phyloP scores from a whole-genome alignment of 1,284 basidiomycete species.

The Malassezia globosa region DNA sequence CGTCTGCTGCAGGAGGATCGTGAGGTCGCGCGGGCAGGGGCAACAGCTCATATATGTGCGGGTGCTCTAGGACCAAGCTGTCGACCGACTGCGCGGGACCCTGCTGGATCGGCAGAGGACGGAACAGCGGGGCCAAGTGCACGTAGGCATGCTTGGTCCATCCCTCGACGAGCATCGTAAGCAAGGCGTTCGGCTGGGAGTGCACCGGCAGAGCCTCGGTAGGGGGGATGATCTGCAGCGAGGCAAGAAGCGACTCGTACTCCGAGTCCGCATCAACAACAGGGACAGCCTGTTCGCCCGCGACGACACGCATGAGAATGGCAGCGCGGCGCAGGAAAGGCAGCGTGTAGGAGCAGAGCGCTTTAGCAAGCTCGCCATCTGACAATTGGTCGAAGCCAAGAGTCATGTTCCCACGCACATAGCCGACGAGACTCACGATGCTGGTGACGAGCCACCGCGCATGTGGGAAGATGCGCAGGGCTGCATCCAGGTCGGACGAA shows the following conservation, averaged over 20 bases:
- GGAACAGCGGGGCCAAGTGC: slow-evolving; percentile 41
- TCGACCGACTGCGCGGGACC: slow-evolving; percentile 20
- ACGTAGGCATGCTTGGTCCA: slow-evolving; percentile 46
- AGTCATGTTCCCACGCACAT: slow-evolving; percentile 44
- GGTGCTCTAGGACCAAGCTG: slow-evolving; percentile 61
- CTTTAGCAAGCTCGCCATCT: slow-evolving; percentile 57
- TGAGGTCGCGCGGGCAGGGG: slow-evolving; percentile 69
- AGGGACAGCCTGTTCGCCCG: neutral
- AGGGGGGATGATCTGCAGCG: slow-evolving; percentile 33
- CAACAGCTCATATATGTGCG: slow-evolving; percentile 71
- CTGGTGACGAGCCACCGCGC: slow-evolving; percentile 43
- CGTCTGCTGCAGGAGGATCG: slow-evolving; percentile 66
- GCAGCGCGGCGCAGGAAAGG: slow-evolving; percentile 86
- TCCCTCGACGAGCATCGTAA: slow-evolving; percentile 41
- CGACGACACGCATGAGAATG: slow-evolving; percentile 67
- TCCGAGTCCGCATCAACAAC: slow-evolving; percentile 14
- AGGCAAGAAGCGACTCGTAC: slow-evolving; percentile 30
- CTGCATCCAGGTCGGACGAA: neutral
- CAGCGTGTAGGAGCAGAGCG: slow-evolving; percentile 77
- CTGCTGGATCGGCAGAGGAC: slow-evolving; percentile 38
- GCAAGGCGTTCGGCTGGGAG: slow-evolving; percentile 35
- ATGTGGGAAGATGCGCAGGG: slow-evolving; percentile 32
- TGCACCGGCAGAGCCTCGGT: slow-evolving; percentile 31
- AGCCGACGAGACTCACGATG: slow-evolving; percentile 42
- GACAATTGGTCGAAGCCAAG: slow-evolving; percentile 44